These are phyloP conservation scores for Strobilomyces echinocephalus DNA, from an alignment of 768 basidiomycete genomes.

Conservation along the genomic window DNA sequence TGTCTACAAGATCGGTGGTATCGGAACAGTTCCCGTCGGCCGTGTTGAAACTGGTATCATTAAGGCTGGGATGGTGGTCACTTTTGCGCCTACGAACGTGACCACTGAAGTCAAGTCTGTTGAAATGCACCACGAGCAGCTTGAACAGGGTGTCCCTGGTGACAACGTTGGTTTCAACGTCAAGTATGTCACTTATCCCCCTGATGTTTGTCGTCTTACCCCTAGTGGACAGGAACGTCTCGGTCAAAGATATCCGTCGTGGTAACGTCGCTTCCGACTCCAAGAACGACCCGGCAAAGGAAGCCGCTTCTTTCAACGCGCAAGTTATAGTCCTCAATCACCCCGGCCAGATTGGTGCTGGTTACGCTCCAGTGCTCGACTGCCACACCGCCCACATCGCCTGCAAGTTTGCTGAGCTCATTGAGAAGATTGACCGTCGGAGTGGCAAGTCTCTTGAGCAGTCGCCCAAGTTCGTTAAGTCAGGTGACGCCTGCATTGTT, in stretches of 20 bases:
- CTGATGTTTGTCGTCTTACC: background rate
- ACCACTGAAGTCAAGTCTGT: conserved; percentile 99
- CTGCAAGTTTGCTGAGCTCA: conserved; percentile 97
- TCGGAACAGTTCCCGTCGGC: conserved; percentile 99
- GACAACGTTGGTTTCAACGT: conserved; percentile 99
- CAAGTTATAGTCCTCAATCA: conserved; percentile 99
- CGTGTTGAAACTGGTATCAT: conserved; percentile 99
- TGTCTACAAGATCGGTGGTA: conserved; percentile 99
- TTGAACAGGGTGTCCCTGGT: conserved; percentile 89
- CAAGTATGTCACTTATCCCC: conserved; percentile 52
- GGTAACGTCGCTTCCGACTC: conserved; percentile 99
- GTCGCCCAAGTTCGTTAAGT: conserved; percentile 96
- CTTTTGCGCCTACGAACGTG: conserved; percentile 94
- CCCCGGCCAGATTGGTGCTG: conserved; percentile 99
- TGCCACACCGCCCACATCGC: conserved; percentile 99
- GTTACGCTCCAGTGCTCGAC: conserved; percentile 98
- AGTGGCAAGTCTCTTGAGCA: conserved; percentile 90
- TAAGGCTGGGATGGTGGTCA: conserved; percentile 99
- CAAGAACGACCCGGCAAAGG: conserved; percentile 99
- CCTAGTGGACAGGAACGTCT: conserved; percentile 77
- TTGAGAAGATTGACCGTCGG: conserved; percentile 99
- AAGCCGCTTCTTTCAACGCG: conserved; percentile 98
- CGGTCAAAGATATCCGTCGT: conserved; percentile 99
- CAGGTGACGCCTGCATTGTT: conserved; percentile 98
- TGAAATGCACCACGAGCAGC: conserved; percentile 99